These are phyloP conservation scores for Rhizopogon sp. DNA, from an alignment of 768 basidiomycete species.

Conservation along the genomic window DNA sequence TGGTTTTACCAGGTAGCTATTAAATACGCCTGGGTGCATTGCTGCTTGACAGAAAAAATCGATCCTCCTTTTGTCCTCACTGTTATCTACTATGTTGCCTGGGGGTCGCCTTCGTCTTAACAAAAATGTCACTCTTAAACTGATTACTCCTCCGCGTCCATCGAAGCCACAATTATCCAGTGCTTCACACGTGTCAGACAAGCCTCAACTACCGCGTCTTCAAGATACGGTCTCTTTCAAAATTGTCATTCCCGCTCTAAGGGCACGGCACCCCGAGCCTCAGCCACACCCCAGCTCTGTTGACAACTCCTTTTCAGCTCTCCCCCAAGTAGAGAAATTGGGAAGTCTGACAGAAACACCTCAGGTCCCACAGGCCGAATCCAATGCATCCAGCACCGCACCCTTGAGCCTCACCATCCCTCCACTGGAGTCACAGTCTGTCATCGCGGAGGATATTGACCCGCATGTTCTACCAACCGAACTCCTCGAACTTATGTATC, in stretches of 20 bases:
- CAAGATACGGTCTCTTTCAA: not conserved
- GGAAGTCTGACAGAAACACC: not conserved
- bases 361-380: not conserved
- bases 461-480: not conserved
- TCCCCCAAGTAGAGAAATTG: not conserved
- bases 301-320: not conserved
- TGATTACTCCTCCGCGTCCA: conserved; percentile 1
- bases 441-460: not conserved
- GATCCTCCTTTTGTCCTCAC: not conserved
- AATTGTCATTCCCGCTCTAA: not conserved
- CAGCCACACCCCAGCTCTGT: not conserved
- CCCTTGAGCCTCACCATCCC: not conserved
- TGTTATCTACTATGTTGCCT: conserved; percentile 8
- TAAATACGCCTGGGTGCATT: not conserved
- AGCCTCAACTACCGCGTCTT: not conserved
- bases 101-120: conserved; percentile 1
- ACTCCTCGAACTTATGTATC: not conserved
- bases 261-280: not conserved
- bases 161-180: not conserved
- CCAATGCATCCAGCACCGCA: not conserved
- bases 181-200: no score
- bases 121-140: conserved; percentile 5
- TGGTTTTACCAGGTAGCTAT: not conserved
- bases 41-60: not conserved
- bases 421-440: not conserved